A percentile compares a stretch with the other conserved stretches of the same genome.
These are phyloP conservation scores for Sporobolomyces phaffii DNA, from an alignment of 768 basidiomycete genomes.

Conservation along the genomic window DNA sequence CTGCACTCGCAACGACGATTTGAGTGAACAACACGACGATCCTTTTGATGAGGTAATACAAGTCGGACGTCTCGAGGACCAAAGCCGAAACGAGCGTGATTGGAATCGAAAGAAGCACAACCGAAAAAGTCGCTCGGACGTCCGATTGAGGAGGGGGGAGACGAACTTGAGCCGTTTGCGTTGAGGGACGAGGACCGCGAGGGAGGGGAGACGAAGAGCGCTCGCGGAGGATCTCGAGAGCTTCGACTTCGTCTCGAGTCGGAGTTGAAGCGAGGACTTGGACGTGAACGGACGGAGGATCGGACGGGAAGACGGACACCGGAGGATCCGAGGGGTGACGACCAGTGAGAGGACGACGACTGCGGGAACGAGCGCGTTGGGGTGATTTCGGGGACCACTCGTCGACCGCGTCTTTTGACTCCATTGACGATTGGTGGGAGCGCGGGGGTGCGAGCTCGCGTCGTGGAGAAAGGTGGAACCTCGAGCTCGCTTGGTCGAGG, in stretches of 20 bases:
- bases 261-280: neutral
- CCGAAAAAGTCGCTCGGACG: neutral
- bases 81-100: neutral
- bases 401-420: neutral
- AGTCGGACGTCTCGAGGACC: neutral
- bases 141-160: neutral
- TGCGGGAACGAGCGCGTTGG: neutral
- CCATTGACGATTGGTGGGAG: neutral
- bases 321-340: too few relatives aligned
- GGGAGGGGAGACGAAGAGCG: neutral
- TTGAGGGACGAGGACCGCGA: too few relatives aligned
- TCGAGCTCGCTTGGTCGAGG: neutral
- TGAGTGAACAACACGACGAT: neutral
- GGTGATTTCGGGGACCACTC: neutral
- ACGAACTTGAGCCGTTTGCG: too few relatives aligned
- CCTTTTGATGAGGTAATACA: conserved; percentile 2
- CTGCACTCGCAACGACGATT: neutral
- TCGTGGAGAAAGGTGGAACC: neutral
- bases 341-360: neutral
- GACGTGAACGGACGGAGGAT: too few relatives aligned
- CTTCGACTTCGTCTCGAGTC: neutral
- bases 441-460: neutral
- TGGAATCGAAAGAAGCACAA: neutral
- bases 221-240: neutral
- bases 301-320: too few relatives aligned